Base-by-base conservation (phyloP, 73 alveolate genomes). In the Paraurostyla sp. region DNA sequence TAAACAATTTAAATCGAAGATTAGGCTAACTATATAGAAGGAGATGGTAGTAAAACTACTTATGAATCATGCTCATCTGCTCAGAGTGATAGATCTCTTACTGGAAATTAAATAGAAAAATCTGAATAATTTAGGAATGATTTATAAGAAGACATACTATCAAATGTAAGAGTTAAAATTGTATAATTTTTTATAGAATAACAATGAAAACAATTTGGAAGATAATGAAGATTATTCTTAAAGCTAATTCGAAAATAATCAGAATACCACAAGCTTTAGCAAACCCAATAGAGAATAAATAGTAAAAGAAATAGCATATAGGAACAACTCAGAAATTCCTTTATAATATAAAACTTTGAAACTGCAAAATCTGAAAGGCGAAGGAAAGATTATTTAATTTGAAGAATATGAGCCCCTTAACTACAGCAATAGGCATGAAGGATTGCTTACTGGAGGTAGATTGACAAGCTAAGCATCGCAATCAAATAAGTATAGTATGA, bases 341-440 rank as follows among this genome's bases (percentile, higher is more conserved):
- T 2, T 48, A 4, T 45, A 43, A 73, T 73, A 22, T 25, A 45
- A 73, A 33, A 73, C 86, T 73, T 27, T 73, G 27, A 73, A 20
- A 15, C 52, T 73, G 4, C 6, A 43, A 7, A 16, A 43, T 18
- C 27, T 73, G 20, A 2, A 48, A 73, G 50, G n/a, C n/a, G n/a
- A 73, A 48, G 86, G 62, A 9, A 73, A 38, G 46, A 4, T 73
- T 4, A 73, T 73, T 18, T 27, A 73, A 46, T 73, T 45, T 45
- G 86, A 73, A 73, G 86, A 73, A 32, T 73, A 13, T 46, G 86
- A 73, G 20, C 86, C 86, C 6, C 20, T 13, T 3, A 73, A 43
- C 30, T 43, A 73, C 46, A 33, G 65, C 11, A 73, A 73, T 48
- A 73, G 86, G 29, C 29, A 29, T 16, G 86, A 73, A 11, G 23